phyloP scores from a whole-genome alignment of 768 basidiomycete species.

The Jaapia argillacea region DNA sequence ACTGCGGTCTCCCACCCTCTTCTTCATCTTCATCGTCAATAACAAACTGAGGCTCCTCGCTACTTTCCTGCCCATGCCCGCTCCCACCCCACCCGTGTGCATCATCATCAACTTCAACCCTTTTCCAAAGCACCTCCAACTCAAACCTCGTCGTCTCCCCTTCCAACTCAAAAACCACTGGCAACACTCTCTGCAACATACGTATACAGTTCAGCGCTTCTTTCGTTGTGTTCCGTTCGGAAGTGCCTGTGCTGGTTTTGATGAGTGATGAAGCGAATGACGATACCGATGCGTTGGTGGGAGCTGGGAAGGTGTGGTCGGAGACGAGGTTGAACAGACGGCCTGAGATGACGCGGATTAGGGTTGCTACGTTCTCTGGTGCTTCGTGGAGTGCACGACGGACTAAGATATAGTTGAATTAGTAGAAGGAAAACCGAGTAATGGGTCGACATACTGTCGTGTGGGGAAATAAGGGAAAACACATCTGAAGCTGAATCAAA shows the following conservation, averaged over 20 bases:
- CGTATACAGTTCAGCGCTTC: slow-evolving; percentile 91
- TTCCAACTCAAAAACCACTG: slow-evolving; percentile 79
- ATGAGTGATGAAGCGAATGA: slow-evolving; percentile 66
- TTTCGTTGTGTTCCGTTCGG: slow-evolving; percentile 63
- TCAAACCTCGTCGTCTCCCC: slow-evolving; percentile 69
- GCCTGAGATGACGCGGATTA: slow-evolving; percentile 59
- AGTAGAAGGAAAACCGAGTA: neutral
- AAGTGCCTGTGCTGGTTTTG: slow-evolving; percentile 36
- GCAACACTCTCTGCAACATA: slow-evolving; percentile 79
- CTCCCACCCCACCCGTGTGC: no score
- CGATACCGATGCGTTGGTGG: slow-evolving; percentile 43
- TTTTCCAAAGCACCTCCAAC: slow-evolving; percentile 75
- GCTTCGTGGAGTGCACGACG: slow-evolving; percentile 72
- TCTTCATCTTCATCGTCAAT: slow-evolving; percentile 73
- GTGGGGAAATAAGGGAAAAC: slow-evolving; percentile 49
- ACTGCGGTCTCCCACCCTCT: slow-evolving; percentile 7
- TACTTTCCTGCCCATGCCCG: slow-evolving; percentile 14
- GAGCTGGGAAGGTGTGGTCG: slow-evolving; percentile 71
- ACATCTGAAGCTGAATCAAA: slow-evolving; percentile 90
- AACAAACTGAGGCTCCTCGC: slow-evolving; percentile 54
- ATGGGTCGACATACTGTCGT: neutral
- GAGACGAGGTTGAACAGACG: slow-evolving; percentile 68
- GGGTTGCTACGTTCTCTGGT: slow-evolving; percentile 80
- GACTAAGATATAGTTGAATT: slow-evolving; percentile 34
- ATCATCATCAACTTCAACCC: slow-evolving; percentile 35